Base-by-base conservation (phyloP, 2,329 filamentous ascomycete genomes). In the Zymoseptoria crescenta region DNA sequence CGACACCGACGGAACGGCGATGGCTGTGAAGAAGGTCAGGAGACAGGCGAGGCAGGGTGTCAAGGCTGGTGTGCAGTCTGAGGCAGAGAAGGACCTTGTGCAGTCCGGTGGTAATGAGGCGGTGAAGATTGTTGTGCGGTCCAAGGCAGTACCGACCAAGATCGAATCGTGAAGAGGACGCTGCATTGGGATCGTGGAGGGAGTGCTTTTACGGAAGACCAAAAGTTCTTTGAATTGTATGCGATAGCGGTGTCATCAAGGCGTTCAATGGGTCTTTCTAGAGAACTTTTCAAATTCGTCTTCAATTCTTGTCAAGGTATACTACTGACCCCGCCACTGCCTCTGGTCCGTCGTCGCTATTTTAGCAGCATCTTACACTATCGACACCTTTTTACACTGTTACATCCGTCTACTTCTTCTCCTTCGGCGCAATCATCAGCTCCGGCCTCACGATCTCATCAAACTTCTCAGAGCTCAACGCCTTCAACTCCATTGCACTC, bases 401-500 rank as follows among this genome's bases (percentile, higher is more conserved):
- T 16, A 3, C 10, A 16, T 5, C 35, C 13, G 4, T n/a, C 49
- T 57, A 61, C 72, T 85, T 83, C 74, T 82, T 82, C 70, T 87
- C 84, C 75, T 85, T 87, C 54, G 93, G 93, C 61, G 87, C 87
- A 72, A 99, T 82, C 93, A 99, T 99, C 72, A 97, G 83, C 80
- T 97, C 93, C 24, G 94, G 94, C 70, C 86, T 86, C 66, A 99
- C 94, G 65, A 95, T 81, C 67, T 84, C 82, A 76, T 96, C 91
- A 73, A 97, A 97, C 73, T 96, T 92, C 71, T 89, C 89, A 72
- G 87, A 86, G 65, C 86, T 93, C 67, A 97, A 80, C 52, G 91
- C 93, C 68, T 96, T 84, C 66, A 99, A 83, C 81, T 97, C 90
- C 82, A 97, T 86, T 20, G 94, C 93, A 71, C 88, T 93, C 79